Conservation (phyloP, 495 filamentous ascomycete genomes). For the Poronia punctata region DNA sequence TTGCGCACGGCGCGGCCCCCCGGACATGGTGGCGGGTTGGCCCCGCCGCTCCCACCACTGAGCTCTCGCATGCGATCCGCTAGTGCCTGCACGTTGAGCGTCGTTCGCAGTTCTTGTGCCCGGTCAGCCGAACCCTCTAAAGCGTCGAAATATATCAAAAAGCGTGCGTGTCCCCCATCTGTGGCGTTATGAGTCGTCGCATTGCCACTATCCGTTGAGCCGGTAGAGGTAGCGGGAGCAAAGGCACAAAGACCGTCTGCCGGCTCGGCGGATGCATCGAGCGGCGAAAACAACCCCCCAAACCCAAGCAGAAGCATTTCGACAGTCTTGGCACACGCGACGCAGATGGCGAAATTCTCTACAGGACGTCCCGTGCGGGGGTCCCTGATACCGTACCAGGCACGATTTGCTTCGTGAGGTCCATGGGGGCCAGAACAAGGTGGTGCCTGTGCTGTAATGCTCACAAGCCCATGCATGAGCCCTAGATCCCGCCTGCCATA, state of each 20-base stretch:
- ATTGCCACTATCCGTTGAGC: no score
- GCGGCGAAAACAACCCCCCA: constrained; percentile 30
- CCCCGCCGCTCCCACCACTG: no score
- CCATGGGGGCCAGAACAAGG: constrained; percentile 29
- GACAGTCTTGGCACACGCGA: constrained; percentile 32
- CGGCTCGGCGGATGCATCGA: constrained; percentile 28
- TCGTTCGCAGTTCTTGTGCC: constrained; percentile 21
- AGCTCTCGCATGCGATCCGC: constrained; percentile 29
- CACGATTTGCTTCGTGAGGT: constrained; percentile 16
- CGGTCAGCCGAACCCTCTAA: constrained; percentile 35
- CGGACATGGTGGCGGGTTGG: constrained; percentile 31
- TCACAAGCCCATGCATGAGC: constrained; percentile 31
- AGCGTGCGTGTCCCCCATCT: constrained; percentile 28
- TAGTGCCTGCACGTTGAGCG: constrained; percentile 30
- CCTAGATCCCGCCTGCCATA: constrained; percentile 30
- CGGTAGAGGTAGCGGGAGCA: no score
- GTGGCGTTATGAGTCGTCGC: constrained; percentile 25
- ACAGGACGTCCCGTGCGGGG: constrained; percentile 24
- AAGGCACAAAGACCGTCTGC: constrained; percentile 34
- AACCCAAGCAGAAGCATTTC: constrained; percentile 38
- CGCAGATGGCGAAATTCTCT: constrained; percentile 33
- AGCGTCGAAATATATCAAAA: constrained; percentile 36
- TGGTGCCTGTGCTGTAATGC: constrained; percentile 25
- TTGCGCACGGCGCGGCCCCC: constrained; percentile 20
- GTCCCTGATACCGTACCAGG: constrained; percentile 40